Evolutionary conservation across 495 filamentous ascomycete genomes (phyloP), one percentile per base, ranked within the genome.

Genomic region (Friedmanniomyces endolithicus): DNA sequence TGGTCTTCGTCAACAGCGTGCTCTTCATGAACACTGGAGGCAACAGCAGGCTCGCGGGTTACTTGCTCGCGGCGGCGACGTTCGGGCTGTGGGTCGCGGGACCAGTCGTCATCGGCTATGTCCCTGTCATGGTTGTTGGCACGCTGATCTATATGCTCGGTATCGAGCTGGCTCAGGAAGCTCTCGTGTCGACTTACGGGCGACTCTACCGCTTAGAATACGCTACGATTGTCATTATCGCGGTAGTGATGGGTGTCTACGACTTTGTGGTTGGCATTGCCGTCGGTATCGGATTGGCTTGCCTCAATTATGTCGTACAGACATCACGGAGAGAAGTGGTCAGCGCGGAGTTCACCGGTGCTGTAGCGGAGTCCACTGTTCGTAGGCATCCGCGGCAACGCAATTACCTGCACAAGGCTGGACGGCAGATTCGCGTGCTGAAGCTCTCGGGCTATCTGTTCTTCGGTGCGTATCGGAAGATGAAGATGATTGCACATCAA

Each of bases 1-100:
- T 97, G 17, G 92, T 97, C 11, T 98, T 96, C 62, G 89, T 88
- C 45, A 98, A 98, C 61, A 94, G 87, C 63, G 75, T 90, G n/a
- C 74, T 98, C 22, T 96, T 98, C 69, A 94, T 96, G 62, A 78
- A 83, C 14, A 92, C 86, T 46, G 92, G 92, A 22, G 92, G 89
- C 14, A 76, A 89, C 61, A 92, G 82, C 58, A 83, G 92, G 43
- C 65, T 94, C 22, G 92, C 88, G 17, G 92, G 92, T 11, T 63
- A 92, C n/a, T 76, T 90, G 74, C 77, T 98, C 40, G 94, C 92
- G 12, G 71, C 75, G 34, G 81, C 83, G 0, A 97, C 92, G 0
- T 79, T 79, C 56, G 84, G 80, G 0, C 78, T 97, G 35, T 81
- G 95, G 76, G 72, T 88, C 48, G 77, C 89, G 29, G 92, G 92